Base-by-base conservation (phyloP, 73 alveolate species). In the Tetrahymena thermophila region DNA sequence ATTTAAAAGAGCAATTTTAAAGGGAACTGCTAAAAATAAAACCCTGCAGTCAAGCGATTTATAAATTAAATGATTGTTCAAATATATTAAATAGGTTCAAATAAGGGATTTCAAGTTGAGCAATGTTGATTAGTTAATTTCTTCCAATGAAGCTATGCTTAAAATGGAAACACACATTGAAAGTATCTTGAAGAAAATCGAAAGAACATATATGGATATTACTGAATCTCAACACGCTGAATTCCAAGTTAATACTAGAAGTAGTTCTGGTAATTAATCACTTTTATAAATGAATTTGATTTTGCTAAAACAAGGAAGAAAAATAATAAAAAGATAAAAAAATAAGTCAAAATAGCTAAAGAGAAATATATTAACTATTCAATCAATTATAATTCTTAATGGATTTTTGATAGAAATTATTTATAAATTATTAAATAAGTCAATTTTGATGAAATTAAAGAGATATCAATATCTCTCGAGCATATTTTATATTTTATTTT, bases 131-230 rank as follows among this genome's bases (percentile, higher is more conserved):
- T 94, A 85, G 40, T 89, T 95, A 42, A 95, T 95, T 94, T 95
- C 94, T 93, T 85, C 94, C 35, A 95, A 95, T 35, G 97, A 95
- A 85, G 94, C 85, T 85, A 85, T 95, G 57, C 85, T 95, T 93
- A 95, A 95, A 34, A 55, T 85, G 56, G 97, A 95, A n/a, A 28
- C 97, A 35, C 94, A 55, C 35, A 85, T 95, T 43, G 97, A 95
- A 93, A 50, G 95, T 85, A 85, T 95, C 89, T 40, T 95, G 43
- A 85, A 57, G 93, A 95, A 95, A 57, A 95, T 95, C 31, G 97
- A 95, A 34, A 85, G 97, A 85, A 40, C 93, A 17, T 95, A 95
- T 93, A 85, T 95, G 97, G 97, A 95, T 95, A 94, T 95, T n/a
- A 95, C 97, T 85, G 97, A 95, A 84, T 85, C 35, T 31, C 37